phyloP scores from a whole-genome alignment of 164 flowering plant species.

The Annona cherimola region DNA sequence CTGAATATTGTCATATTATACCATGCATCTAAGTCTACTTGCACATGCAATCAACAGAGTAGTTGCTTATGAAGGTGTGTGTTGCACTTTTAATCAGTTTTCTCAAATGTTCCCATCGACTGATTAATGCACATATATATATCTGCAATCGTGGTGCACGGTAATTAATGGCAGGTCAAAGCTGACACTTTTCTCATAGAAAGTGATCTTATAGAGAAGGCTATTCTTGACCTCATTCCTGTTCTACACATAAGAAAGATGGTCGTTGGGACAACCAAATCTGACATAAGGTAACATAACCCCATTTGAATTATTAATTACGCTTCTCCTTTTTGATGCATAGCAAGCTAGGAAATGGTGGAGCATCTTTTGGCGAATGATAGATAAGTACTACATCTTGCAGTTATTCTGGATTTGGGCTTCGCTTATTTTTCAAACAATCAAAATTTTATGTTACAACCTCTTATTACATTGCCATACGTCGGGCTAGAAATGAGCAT shows the following conservation, averaged over 20 bases:
- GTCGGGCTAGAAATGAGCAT: no score
- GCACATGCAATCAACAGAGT: no score
- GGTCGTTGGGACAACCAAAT: conserved; percentile 53
- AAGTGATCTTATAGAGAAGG: conserved; percentile 51
- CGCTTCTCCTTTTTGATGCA: neutral
- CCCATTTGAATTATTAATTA: neutral
- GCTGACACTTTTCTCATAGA: conserved; percentile 72
- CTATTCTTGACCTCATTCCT: conserved; percentile 65
- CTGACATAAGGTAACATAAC: conserved; percentile 33
- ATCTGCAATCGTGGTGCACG: neutral
- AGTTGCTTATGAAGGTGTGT: neutral
- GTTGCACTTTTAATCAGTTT: neutral
- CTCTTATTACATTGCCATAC: no score
- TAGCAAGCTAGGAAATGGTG: neutral
- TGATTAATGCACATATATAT: neutral
- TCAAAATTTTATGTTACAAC: no score
- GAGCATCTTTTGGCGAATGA: neutral
- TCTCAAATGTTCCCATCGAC: neutral
- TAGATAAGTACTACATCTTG: no score
- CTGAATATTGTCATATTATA: no score
- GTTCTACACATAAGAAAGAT: conserved; percentile 58
- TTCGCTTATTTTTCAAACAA: neutral
- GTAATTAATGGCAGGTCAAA: conserved; percentile 35
- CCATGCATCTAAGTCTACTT: no score
- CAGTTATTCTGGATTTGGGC: neutral